A percentile compares a stretch with the other conserved stretches of the same genome.
Evolutionary conservation across 768 basidiomycete genomes (phyloP).

Genomic region (Kwoniella pini): DNA sequence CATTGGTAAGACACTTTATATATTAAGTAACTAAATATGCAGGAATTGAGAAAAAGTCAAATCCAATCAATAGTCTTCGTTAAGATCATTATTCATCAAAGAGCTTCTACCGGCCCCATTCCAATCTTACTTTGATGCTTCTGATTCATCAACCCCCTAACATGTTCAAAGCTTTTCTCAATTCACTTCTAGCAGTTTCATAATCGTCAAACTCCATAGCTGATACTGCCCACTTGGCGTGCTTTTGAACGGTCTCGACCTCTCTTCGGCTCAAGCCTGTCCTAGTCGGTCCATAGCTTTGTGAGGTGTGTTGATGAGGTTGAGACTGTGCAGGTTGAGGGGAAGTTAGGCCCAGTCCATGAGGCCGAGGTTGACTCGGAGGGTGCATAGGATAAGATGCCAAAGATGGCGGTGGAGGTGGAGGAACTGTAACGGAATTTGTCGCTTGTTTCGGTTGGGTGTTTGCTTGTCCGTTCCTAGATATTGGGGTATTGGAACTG

Average conservation of each 20-base stretch:
- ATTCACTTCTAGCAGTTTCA: constrained; percentile 79
- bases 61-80: no score
- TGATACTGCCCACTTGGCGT: constrained; percentile 87
- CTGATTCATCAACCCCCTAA: constrained; percentile 41
- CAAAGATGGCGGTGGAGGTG: constrained; percentile 42
- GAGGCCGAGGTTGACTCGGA: constrained; percentile 25
- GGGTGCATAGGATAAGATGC: constrained; percentile 36
- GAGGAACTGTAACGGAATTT: constrained; percentile 19
- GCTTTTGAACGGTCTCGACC: constrained; percentile 80
- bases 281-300: constrained; percentile 21
- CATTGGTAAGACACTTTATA: no score
- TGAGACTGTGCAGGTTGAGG: constrained; percentile 19
- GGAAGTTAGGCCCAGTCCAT: constrained; percentile 32
- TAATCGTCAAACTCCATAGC: constrained; percentile 95
- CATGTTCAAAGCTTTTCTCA: constrained; percentile 67
- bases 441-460: constrained; percentile 28
- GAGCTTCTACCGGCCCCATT: background rate
- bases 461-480: background rate
- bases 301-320: background rate
- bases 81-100: no score
- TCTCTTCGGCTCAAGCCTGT: constrained; percentile 51
- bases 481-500: background rate
- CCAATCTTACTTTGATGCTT: background rate
- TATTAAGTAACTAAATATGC: no score
- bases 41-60: no score